phyloP scores from a whole-genome alignment of 2,329 filamentous ascomycete genomes.

The Trichoderma semiorbis region DNA sequence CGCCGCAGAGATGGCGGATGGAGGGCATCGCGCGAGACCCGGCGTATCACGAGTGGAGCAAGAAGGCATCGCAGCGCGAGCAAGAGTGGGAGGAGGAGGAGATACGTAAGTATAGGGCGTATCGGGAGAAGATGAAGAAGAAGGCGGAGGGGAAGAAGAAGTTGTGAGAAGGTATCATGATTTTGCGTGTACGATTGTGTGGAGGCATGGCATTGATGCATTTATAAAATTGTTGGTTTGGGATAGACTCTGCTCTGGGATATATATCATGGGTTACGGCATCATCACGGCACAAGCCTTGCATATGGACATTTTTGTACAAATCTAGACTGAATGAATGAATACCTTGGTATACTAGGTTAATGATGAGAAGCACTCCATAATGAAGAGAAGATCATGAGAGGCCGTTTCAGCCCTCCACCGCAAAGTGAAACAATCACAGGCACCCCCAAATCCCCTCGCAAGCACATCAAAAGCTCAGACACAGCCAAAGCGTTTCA shows the following conservation, averaged over 20 bases:
- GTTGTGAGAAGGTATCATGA: neutral
- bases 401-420: neutral
- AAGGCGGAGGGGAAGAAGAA: neutral
- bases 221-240: neutral
- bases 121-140: slow-evolving; percentile 24
- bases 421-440: slow-evolving; percentile 3
- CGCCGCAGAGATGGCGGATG: slow-evolving; percentile 56
- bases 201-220: neutral
- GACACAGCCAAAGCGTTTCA: neutral
- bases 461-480: neutral
- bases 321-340: neutral
- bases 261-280: neutral
- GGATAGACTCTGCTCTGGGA: neutral
- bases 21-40: slow-evolving; percentile 50
- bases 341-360: neutral
- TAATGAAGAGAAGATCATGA: neutral
- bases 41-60: slow-evolving; percentile 37
- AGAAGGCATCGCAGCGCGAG: slow-evolving; percentile 27
- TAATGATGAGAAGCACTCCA: neutral
- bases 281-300: neutral
- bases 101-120: slow-evolving; percentile 22
- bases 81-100: slow-evolving; percentile 32
- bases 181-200: neutral
- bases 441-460: neutral
- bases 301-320: neutral